Conservation (phyloP, 371 early-diverging fungal species). For the Rhizopus microsporus region DNA sequence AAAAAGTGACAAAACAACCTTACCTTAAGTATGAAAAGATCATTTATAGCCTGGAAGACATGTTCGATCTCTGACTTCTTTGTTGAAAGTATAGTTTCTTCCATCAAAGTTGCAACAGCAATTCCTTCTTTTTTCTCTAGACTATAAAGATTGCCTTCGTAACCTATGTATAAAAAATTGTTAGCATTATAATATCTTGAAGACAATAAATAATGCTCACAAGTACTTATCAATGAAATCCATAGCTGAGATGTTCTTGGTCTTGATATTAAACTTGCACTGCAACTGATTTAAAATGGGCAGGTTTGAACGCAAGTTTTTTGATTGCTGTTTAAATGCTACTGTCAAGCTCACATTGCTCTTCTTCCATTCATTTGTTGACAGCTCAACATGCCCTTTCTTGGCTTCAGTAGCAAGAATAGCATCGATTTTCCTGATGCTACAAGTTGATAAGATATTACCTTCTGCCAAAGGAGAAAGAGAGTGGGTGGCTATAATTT, state of each 20-base stretch:
- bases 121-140: background rate
- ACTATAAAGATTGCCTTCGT: too few species aligned
- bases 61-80: background rate
- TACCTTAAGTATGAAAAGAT: constrained; percentile 1
- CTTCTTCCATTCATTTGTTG: constrained; percentile 21
- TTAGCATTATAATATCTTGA: too few species aligned
- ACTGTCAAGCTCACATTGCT: constrained; percentile 5
- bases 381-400: constrained; percentile 14
- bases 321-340: constrained; percentile 16
- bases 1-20: constrained; percentile 6
- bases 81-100: background rate
- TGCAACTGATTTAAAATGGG: constrained; percentile 3
- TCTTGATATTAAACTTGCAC: constrained; percentile 5
- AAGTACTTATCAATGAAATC: constrained; percentile 6
- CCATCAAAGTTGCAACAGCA: background rate
- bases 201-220: constrained; percentile 1
- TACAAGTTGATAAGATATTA: constrained; percentile 22
- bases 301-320: constrained; percentile 17
- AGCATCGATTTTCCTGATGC: constrained; percentile 21
- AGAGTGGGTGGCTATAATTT: constrained; percentile 5
- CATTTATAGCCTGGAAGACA: background rate
- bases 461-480: constrained; percentile 10
- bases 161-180: too few species aligned
- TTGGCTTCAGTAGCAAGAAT: constrained; percentile 13
- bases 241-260: constrained; percentile 5